phyloP scores from a whole-genome alignment of 768 basidiomycete species.

The Mycena haematopus region DNA sequence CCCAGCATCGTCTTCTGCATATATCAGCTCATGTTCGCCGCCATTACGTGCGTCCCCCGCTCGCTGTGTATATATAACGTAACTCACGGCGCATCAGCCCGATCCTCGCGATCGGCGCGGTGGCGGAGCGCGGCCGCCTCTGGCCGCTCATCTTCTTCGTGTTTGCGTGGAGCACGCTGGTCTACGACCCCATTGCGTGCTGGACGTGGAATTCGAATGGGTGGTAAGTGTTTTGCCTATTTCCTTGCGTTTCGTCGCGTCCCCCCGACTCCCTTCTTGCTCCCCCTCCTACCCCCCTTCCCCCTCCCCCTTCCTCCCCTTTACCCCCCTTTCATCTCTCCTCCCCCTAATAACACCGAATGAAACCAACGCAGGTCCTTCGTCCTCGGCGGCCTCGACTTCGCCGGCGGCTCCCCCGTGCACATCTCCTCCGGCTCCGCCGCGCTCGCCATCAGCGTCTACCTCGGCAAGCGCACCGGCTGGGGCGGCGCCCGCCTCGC shows the following conservation, averaged over 20 bases:
- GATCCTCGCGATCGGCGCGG: conserved; percentile 89
- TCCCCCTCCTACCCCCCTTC: too few relatives aligned
- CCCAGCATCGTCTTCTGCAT: conserved; percentile 81
- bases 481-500: conserved; percentile 64
- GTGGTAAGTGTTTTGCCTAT: conserved; percentile 37
- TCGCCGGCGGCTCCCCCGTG: conserved; percentile 74
- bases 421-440: conserved; percentile 74
- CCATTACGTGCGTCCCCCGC: conserved; percentile 63
- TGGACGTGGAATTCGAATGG: conserved; percentile 93
- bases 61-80: background rate
- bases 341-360: too few relatives aligned
- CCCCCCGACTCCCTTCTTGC: too few relatives aligned
- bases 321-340: background rate
- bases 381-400: conserved; percentile 63
- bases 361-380: conserved; percentile 44
- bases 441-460: conserved; percentile 65
- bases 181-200: conserved; percentile 94
- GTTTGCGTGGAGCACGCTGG: conserved; percentile 87
- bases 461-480: conserved; percentile 68
- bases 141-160: conserved; percentile 90
- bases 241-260: too few relatives aligned
- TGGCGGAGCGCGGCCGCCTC: conserved; percentile 87
- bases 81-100: conserved; percentile 50
- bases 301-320: too few relatives aligned
- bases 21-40: conserved; percentile 92